Base-by-base conservation (phyloP, 139 green algal species). In the Chlorella sp. region DNA sequence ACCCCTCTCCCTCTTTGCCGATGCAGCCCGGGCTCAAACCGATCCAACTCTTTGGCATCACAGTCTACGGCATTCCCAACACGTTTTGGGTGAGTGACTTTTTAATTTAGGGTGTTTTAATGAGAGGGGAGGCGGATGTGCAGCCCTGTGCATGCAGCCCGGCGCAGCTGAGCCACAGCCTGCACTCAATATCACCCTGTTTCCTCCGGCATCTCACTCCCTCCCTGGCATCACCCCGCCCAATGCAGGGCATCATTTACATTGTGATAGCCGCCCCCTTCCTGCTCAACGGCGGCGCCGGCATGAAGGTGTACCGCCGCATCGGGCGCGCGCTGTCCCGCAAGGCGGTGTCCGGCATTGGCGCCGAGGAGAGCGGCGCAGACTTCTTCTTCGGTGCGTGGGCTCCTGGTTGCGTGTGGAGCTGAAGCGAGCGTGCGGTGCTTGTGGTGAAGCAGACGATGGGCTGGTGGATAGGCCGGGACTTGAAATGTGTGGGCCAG, bases 241-340 rank as follows among this genome's bases (percentile, higher is more conserved):
- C 9, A 85, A 88, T 91, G 40, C 87, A 60, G 36, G 88, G 88
- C 68, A 87, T 91, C 68, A 84, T 90, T 7, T 91, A 91, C 80
- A 90, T 91, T 13, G 46, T 90, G 20, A 34, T 84, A 8, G 81
- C 74, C 4, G 58, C 86, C 28, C 86, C 86, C 46, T 89, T 89
- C 60, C 41, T 89, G 14, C 74, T 89, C 8, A 79, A 62, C 22
- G 86, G 74, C 28, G 86, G 86, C 30, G 86, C 81, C 16, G 86
- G 86, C 32, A 51, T 38, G 40, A 85, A 67, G 43, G 73, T 83
- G 8, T 89, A 90, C 34, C 32, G 36, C 28, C 73, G 46, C 14
- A 60, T 60, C 51, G 51, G 51, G 13, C 51, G 51, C 51, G 51
- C 24, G 51, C 51, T 60, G 51, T 60, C 51, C 51, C 51, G 51